Evolutionary conservation across 495 filamentous ascomycete species (phyloP), one percentile per base, ranked within the genome.

Genomic region (Aspergillus avenaceus): DNA sequence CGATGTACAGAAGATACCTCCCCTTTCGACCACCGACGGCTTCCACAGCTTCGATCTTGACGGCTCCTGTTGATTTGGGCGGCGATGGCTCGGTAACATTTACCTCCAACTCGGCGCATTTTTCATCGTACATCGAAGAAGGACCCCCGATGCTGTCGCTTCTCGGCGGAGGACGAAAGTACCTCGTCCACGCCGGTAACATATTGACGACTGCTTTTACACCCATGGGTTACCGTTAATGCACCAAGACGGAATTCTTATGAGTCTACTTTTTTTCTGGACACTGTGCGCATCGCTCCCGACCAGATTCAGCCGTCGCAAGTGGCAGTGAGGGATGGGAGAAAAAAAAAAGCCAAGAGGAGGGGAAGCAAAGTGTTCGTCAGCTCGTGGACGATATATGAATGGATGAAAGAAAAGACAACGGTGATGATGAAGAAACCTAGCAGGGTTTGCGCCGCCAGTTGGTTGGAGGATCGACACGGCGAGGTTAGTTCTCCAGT

Each of bases 1-100:
- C 71, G 41, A 56, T 62, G 31, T 72, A 73, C 13, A 76, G 54
- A 16, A 73, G 53, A 58, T 65, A 72, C 48, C 64, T 63, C 3
- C 70, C 73, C 57, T 69, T 66, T 34, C 62, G 65, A 8, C 70
- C 70, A 58, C 73, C 71, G 18, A 76, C 62, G 0, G 64, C 66
- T 54, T 76, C 71, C 4, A 61, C 59, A n/a, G 71, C 69, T 41
- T 73, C 62, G 42, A 73, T 66, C 44, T 61, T 60, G 18, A 52
- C 56, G 8, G 62, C 60, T 21, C 68, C 70, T 16, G 50, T 49
- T 19, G 48, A 51, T 34, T 62, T 58, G 0, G 29, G 22, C 12
- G 32, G 24, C 12, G 8, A 18, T 19, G 47, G 12, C 11, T 43
- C 40, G 0, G 49, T 24, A 0, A 46, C 36, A 16, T 42, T 41